These are phyloP conservation scores for Pseudozyma hubeiensis DNA, from an alignment of 1,284 basidiomycete genomes.

Conservation along the genomic window DNA sequence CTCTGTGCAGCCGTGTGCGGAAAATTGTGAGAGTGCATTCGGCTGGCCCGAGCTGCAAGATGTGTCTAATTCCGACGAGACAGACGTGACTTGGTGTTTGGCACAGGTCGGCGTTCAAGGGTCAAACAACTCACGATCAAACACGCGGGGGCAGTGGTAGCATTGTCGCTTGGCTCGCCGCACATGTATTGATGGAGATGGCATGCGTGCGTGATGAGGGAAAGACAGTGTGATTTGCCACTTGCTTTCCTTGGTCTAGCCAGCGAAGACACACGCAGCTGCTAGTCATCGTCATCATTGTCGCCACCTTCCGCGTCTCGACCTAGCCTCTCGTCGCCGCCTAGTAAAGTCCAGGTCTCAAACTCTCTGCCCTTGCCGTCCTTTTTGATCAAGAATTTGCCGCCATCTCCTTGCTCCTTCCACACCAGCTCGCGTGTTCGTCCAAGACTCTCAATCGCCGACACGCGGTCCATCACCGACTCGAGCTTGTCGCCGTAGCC, in stretches of 20 bases:
- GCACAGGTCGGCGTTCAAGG: neutral
- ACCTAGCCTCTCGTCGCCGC: constrained; percentile 62
- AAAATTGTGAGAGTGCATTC: neutral
- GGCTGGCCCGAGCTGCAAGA: neutral
- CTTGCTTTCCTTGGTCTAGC: no score
- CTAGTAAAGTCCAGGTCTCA: constrained; percentile 59
- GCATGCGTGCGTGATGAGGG: no score
- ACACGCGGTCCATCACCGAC: constrained; percentile 63
- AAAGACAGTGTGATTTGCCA: no score
- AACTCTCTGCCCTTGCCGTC: constrained; percentile 58
- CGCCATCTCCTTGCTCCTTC: constrained; percentile 63
- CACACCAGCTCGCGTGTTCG: constrained; percentile 59
- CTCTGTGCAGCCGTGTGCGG: no score
- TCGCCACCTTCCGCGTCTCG: constrained; percentile 44
- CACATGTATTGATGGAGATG: no score
- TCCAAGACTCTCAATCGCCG: constrained; percentile 59
- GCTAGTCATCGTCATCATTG: constrained; percentile 10
- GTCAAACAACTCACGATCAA: neutral
- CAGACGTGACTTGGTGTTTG: neutral
- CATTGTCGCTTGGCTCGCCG: no score
- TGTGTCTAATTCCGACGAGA: constrained; percentile 6
- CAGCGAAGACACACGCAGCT: no score
- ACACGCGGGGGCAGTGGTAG: no score
- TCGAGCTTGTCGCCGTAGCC: constrained; percentile 60
- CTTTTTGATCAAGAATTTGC: constrained; percentile 59